Base-by-base conservation (phyloP, 2,329 filamentous ascomycete species). In the Botrytis cinerea region DNA sequence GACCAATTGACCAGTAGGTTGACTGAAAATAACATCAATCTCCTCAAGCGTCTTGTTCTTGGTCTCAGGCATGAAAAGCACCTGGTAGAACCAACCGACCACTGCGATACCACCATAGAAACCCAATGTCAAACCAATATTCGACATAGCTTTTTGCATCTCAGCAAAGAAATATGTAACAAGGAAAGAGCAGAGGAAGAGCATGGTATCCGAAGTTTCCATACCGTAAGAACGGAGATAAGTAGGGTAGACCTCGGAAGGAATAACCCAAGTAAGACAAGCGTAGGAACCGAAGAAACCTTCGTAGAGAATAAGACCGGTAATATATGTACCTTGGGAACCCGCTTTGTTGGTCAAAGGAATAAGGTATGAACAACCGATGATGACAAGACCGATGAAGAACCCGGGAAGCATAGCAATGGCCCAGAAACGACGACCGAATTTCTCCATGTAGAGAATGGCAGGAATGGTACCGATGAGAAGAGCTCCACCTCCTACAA, bases 81-180 rank as follows among this genome's bases (percentile, higher is more conserved):
- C 84, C 82, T 93, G 91, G 81, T 93, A 93, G 77, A 92, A 83
- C 87, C 90, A 92, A 20, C 90, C 91, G 0, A 93, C 16, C 0
- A 91, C 86, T 0, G 91, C 91, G 71, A 93, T 93, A 25, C 91
- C 91, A 7, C 91, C 91, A 80, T 92, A 93, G 82, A 93, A 93
- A 4, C 91, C 91, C 0, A 93, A 85, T 0, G 88, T 85, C 0
- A 93, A 84, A 16, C 91, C 91, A 1, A 90, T 92, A 48, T 83
- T 84, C 12, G 85, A 87, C 87, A 93, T 91, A n/a, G 88, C 87
- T 0, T 86, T 80, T 81, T 91, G 88, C 91, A 93, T 93, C 16
- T 85, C 85, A 0, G 87, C 86, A 82, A 93, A 93, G 85, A 93
- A 93, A 85, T 93, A 93, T 16, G 91, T 93, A 70, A 93, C 90